Evolutionary conservation across 164 flowering plant genomes (phyloP).

Genomic region (Echeveria elegans): DNA sequence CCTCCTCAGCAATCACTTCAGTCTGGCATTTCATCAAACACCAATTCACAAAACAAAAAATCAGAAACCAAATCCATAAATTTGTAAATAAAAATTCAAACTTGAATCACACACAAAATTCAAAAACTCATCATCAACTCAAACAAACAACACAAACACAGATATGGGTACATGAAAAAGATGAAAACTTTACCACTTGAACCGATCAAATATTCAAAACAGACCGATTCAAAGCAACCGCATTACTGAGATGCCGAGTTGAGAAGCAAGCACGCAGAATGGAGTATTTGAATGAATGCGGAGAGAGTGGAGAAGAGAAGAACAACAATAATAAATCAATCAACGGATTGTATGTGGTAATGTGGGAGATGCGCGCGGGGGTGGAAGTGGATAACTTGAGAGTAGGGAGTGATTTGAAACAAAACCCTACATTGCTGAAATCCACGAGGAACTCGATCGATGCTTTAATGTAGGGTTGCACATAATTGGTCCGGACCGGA

Average conservation of each 20-base stretch:
- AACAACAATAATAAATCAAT: background rate
- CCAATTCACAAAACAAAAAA: constrained; percentile 7
- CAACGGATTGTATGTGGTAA: background rate
- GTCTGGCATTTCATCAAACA: constrained; percentile 13
- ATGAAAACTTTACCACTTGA: too few species aligned
- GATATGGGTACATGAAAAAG: too few species aligned
- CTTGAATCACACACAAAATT: background rate
- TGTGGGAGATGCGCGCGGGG: background rate
- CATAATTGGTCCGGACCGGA: too few species aligned
- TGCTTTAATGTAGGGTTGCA: constrained; percentile 4
- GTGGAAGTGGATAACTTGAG: too few species aligned
- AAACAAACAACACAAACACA: background rate
- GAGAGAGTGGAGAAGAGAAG: too few species aligned
- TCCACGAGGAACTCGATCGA: constrained; percentile 6
- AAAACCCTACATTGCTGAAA: constrained; percentile 3
- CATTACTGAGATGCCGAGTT: background rate
- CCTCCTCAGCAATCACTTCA: background rate
- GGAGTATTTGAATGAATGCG: background rate
- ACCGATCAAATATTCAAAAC: too few species aligned
- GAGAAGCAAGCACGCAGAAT: background rate
- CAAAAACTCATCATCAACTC: background rate
- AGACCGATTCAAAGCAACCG: too few species aligned
- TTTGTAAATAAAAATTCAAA: background rate
- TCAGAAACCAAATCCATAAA: constrained; percentile 14
- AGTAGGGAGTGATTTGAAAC: background rate